Percentiles rank a stretch among this genome's conserved stretches.
Evolutionary conservation across 768 basidiomycete species (phyloP).

Genomic region (Cantharellus anzutake): DNA sequence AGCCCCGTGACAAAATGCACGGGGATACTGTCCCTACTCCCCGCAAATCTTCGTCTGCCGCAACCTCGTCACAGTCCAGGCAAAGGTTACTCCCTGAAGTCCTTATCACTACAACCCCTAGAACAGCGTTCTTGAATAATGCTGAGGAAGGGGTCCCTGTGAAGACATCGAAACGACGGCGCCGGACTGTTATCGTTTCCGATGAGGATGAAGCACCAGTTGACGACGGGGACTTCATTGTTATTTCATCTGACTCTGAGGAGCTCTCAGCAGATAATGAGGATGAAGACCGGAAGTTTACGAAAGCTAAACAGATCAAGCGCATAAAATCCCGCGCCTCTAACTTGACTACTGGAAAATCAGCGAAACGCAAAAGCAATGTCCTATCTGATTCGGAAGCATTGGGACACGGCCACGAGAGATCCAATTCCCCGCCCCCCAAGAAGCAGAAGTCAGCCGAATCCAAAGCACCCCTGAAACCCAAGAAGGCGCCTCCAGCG

Average conservation of each 20-base stretch:
- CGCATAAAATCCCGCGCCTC: constrained; percentile 10
- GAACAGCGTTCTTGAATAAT: too few relatives aligned
- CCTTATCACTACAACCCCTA: too few relatives aligned
- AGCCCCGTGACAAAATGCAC: constrained; percentile 31
- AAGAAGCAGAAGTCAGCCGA: constrained; percentile 12
- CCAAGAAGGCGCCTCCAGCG: constrained; percentile 16
- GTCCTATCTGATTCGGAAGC: constrained; percentile 6
- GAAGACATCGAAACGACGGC: not conserved
- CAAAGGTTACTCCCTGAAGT: too few relatives aligned
- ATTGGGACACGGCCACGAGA: constrained; percentile 18
- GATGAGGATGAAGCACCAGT: not conserved
- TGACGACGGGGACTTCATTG: too few relatives aligned
- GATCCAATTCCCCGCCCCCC: constrained; percentile 1
- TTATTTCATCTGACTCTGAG: not conserved
- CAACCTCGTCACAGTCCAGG: too few relatives aligned
- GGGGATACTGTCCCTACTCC: not conserved
- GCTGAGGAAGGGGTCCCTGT: too few relatives aligned
- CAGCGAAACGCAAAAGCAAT: constrained; percentile 10
- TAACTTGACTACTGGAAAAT: constrained; percentile 9
- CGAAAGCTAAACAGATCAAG: not conserved
- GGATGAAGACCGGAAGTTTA: not conserved
- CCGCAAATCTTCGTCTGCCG: too few relatives aligned
- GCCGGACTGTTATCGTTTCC: constrained; percentile 7
- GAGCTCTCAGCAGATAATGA: constrained; percentile 24
- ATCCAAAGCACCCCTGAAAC: constrained; percentile 16